Conservation (phyloP, 352 stramenopile species). For the Albugo candida region DNA sequence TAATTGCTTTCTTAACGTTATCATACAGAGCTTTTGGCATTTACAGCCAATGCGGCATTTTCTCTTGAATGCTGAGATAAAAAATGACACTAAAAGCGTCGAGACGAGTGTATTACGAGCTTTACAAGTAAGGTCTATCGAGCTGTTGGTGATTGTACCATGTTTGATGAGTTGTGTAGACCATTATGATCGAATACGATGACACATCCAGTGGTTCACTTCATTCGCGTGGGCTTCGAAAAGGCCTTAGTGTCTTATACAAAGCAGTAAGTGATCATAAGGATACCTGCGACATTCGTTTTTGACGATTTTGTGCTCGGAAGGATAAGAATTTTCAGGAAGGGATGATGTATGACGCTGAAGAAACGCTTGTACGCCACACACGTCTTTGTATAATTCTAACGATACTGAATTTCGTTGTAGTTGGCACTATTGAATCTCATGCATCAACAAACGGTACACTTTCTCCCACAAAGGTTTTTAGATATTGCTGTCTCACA, state of each 20-base stretch:
- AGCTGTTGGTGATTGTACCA: background rate
- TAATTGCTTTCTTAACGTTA: constrained; percentile 81
- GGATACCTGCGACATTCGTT: background rate
- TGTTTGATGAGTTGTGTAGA: constrained; percentile 5
- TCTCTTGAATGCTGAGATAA: constrained; percentile 71
- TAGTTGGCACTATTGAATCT: constrained; percentile 53
- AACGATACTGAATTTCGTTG: no score
- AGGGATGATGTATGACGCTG: constrained; percentile 75
- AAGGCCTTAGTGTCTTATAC: constrained; percentile 72
- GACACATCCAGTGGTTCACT: constrained; percentile 57
- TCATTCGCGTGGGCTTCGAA: constrained; percentile 56
- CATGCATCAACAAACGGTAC: constrained; percentile 67
- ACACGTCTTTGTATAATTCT: no score
- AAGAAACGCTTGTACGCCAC: constrained; percentile 31
- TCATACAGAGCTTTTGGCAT: constrained; percentile 83
- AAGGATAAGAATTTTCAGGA: constrained; percentile 72
- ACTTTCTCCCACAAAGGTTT: background rate
- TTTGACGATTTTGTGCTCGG: background rate
- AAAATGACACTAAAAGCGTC: constrained; percentile 39
- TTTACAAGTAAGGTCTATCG: constrained; percentile 16
- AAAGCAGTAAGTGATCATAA: constrained; percentile 9
- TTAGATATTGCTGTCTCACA: background rate
- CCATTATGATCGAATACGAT: constrained; percentile 72
- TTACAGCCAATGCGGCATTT: constrained; percentile 74
- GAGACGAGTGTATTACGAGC: constrained; percentile 59